Evolutionary conservation across 192 early-diverging fungal genomes (phyloP).

Genomic region (Coemansia sp.): DNA sequence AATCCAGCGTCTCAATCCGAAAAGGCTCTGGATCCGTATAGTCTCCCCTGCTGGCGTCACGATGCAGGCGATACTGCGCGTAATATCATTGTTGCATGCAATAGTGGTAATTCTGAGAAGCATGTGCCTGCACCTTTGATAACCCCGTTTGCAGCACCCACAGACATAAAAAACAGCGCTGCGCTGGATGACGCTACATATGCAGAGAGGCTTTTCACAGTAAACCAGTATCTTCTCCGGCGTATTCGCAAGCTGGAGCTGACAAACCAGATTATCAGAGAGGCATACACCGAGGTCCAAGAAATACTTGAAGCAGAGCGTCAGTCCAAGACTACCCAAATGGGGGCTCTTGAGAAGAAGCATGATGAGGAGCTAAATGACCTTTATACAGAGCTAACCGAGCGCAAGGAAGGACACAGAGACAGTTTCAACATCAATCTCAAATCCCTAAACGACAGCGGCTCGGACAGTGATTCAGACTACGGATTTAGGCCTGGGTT

Average conservation of each 20-base stretch:
- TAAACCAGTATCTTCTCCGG: constrained; percentile 41
- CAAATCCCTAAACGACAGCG: constrained; percentile 11
- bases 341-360: constrained; percentile 30
- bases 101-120: background rate
- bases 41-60: background rate
- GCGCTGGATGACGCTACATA: constrained; percentile 8
- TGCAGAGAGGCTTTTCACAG: constrained; percentile 12
- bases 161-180: constrained; percentile 12
- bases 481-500: constrained; percentile 27
- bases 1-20: background rate
- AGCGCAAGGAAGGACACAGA: constrained; percentile 15
- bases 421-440: constrained; percentile 14
- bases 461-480: constrained; percentile 20
- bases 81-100: background rate
- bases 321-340: constrained; percentile 36
- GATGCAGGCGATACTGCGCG: background rate
- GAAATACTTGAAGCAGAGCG: constrained; percentile 50
- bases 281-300: constrained; percentile 51
- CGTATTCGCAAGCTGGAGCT: constrained; percentile 55
- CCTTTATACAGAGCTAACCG: constrained; percentile 30
- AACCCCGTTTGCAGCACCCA: background rate
- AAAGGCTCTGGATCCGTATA: background rate
- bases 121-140: background rate
- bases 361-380: constrained; percentile 43
- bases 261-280: constrained; percentile 49